Evolutionary conservation across 495 filamentous ascomycete species (phyloP).

Genomic region (Parathielavia hyrcaniae): DNA sequence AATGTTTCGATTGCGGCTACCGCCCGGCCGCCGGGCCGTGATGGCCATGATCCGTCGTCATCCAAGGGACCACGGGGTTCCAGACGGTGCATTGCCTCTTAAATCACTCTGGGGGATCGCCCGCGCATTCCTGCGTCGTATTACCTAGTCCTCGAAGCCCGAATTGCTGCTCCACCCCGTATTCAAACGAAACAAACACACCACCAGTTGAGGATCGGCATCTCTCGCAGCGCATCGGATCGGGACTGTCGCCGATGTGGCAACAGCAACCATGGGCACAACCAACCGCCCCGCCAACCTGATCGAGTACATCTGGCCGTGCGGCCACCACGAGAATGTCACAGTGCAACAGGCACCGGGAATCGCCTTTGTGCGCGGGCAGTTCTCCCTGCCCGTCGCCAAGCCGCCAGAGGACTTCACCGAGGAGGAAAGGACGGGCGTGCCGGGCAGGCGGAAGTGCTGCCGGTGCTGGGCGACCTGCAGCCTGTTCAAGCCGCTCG

Average conservation of each 20-base stretch:
- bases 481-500: conserved; percentile 20
- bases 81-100: conserved; percentile 2
- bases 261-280: conserved; percentile 11
- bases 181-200: not conserved
- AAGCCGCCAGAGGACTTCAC: conserved; percentile 20
- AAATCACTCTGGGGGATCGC: conserved; percentile 1
- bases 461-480: conserved; percentile 20
- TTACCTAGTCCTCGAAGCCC: not conserved
- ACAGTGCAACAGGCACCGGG: conserved; percentile 14
- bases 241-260: not conserved
- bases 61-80: too few species aligned
- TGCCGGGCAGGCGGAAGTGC: conserved; percentile 20
- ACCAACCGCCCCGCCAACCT: conserved; percentile 11
- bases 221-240: not conserved
- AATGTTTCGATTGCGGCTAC: too few species aligned
- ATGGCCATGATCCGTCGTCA: not conserved
- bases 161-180: not conserved
- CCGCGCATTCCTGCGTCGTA: conserved; percentile 1
- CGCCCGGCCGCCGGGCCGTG: too few species aligned
- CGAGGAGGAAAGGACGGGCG: conserved; percentile 18
- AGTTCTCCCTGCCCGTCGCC: conserved; percentile 17
- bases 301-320: conserved; percentile 24
- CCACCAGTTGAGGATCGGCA: not conserved
- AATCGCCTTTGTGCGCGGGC: conserved; percentile 11
- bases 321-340: conserved; percentile 22